These are phyloP conservation scores for Cercospora zeina DNA, from an alignment of 2,329 filamentous ascomycete genomes.

Conservation along the genomic window DNA sequence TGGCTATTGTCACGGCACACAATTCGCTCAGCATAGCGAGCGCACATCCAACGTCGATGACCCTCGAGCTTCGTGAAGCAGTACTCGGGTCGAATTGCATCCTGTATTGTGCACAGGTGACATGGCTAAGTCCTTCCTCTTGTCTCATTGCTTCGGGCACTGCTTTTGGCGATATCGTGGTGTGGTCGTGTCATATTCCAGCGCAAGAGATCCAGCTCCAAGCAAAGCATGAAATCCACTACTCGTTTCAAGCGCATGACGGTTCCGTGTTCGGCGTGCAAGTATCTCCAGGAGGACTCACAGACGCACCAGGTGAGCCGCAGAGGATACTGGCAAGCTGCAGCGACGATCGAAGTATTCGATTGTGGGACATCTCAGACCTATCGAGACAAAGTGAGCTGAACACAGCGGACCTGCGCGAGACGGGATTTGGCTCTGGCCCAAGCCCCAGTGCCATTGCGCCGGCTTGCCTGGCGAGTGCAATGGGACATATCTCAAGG, in stretches of 20 bases:
- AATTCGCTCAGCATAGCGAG: constrained; percentile 65
- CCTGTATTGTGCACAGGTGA: constrained; percentile 78
- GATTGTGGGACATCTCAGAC: constrained; percentile 79
- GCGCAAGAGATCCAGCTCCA: constrained; percentile 13
- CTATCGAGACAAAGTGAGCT: constrained; percentile 35
- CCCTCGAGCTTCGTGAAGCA: constrained; percentile 34
- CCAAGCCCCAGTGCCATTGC: constrained; percentile 45
- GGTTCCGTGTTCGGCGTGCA: constrained; percentile 90
- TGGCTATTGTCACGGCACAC: constrained; percentile 77
- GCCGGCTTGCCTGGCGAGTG: constrained; percentile 58
- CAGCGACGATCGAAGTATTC: constrained; percentile 88
- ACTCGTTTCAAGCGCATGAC: constrained; percentile 70
- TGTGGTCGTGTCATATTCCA: constrained; percentile 69
- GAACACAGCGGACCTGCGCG: constrained; percentile 37
- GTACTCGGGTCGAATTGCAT: constrained; percentile 74
- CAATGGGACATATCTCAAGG: constrained; percentile 82
- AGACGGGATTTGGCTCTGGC: constrained; percentile 49
- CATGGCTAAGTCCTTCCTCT: constrained; percentile 58
- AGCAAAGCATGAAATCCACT: constrained; percentile 50
- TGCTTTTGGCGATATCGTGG: constrained; percentile 88
- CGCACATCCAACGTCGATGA: background rate
- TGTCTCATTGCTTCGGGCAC: constrained; percentile 84
- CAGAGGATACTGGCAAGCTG: constrained; percentile 78
- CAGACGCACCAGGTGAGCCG: constrained; percentile 45
- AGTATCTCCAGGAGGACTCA: constrained; percentile 59